Base-by-base conservation (phyloP, 1,139 yeast genomes). In the Yamadazyma mexicana region DNA sequence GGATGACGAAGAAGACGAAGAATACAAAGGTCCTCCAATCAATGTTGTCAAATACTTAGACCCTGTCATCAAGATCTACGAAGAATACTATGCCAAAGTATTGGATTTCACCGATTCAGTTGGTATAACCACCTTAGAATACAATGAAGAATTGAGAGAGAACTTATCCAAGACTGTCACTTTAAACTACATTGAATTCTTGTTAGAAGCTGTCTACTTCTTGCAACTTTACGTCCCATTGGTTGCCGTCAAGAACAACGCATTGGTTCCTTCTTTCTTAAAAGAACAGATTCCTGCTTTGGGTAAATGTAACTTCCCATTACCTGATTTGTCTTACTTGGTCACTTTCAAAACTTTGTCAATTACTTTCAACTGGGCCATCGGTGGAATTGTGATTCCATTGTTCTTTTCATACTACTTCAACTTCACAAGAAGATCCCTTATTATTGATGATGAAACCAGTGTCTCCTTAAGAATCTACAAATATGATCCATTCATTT, bases 401-500 rank as follows among this genome's bases (percentile, higher is more conserved):
- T 56, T 70, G 49, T 38, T 68, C 28, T 49, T 62, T 22, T 71
- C 81, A 23, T 77, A 73, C 60, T 78, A 73, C 59, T 54, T 78
- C 51, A 78, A 78, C 58, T 78, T 78, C 58, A 64, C 80, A 42
- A 67, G 73, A 51, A 64, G 75, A 62, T 59, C 71, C 42, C 61
- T 70, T 44, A 59, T 61, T 28, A 57, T 64, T 44, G 71, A 64
- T 45, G 68, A 73, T 48, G 75, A 73, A 39, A 62, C 59, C 33
- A 58, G 56, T 26, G 48, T 66, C 29, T 55, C 62, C 30, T 59
- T 61, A 12, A 64, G 73, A 52, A 61, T 65, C 42, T 69, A 68
- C 60, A 61, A 58, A 40, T 71, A 61, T 56, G 87, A 81, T 58
- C 85, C 86, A 27, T 71, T 80, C 49, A 66, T 75, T 42, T 81